Conservation (phyloP, 2,329 filamentous ascomycete genomes). For the Trichoderma pleuroti region DNA sequence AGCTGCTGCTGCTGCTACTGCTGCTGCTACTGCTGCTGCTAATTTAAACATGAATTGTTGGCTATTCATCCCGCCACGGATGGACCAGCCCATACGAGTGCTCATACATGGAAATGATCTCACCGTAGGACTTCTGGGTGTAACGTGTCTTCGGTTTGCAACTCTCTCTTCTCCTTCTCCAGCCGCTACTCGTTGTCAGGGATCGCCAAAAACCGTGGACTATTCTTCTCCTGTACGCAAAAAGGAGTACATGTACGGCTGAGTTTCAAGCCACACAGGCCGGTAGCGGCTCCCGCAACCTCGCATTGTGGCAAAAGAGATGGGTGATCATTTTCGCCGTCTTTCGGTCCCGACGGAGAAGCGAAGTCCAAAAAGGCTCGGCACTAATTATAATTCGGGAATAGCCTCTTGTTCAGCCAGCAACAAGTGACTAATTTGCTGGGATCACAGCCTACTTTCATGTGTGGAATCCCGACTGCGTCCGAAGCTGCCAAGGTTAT, state of each 20-base stretch:
- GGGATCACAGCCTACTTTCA: neutral
- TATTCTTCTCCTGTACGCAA: neutral
- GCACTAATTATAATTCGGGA: neutral
- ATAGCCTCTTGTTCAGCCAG: neutral
- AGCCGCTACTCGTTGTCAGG: neutral
- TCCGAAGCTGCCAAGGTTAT: neutral
- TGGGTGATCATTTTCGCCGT: neutral
- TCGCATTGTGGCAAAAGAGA: neutral
- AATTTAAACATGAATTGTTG: neutral
- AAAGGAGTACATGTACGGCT: neutral
- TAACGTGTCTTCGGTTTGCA: slow-evolving; percentile 1
- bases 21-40: neutral
- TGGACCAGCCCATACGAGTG: neutral
- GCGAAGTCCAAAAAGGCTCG: neutral
- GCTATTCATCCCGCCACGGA: neutral
- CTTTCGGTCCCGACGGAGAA: neutral
- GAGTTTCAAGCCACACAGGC: neutral
- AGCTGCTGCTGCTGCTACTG: too few species aligned
- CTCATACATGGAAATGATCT: neutral
- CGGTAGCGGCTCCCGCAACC: neutral
- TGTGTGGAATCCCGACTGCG: neutral
- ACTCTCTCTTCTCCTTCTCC: neutral
- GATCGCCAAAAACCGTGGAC: neutral
- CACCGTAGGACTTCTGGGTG: neutral
- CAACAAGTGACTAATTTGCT: neutral